A percentile compares a stretch with the other conserved stretches of the same genome.
Evolutionary conservation across 805 yeast species (phyloP).

Genomic region (Candida ficus): DNA sequence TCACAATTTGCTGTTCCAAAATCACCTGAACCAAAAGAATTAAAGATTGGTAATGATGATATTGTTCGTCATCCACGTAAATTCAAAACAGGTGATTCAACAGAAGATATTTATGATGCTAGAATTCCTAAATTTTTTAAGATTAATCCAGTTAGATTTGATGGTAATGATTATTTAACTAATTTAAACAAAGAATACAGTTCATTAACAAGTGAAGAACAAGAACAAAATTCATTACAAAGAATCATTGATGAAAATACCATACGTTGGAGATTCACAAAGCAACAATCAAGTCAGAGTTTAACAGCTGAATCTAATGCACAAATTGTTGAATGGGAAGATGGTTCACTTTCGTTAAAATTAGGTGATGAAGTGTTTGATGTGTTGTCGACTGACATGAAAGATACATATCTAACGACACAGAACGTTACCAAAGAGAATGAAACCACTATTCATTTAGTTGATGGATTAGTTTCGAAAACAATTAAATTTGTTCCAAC

Average conservation of each 20-base stretch:
- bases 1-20: slow-evolving; percentile 9
- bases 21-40: slow-evolving; percentile 12
- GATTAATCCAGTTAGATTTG: slow-evolving; percentile 84
- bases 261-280: slow-evolving; percentile 89
- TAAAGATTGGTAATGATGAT: slow-evolving; percentile 43
- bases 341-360: slow-evolving; percentile 81
- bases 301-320: slow-evolving; percentile 85
- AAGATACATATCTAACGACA: slow-evolving; percentile 66
- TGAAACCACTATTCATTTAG: slow-evolving; percentile 11
- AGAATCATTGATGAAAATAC: slow-evolving; percentile 76
- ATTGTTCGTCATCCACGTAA: slow-evolving; percentile 34
- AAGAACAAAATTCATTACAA: slow-evolving; percentile 53
- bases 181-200: slow-evolving; percentile 39
- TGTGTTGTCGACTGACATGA: slow-evolving; percentile 55
- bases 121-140: slow-evolving; percentile 80
- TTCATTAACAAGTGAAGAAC: slow-evolving; percentile 37
- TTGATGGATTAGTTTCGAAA: slow-evolving; percentile 60
- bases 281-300: slow-evolving; percentile 39
- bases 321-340: slow-evolving; percentile 89
- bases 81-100: slow-evolving; percentile 30
- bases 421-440: slow-evolving; percentile 27
- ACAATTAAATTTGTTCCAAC: slow-evolving; percentile 80
- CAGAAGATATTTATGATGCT: slow-evolving; percentile 38
- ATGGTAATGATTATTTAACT: slow-evolving; percentile 60
- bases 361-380: slow-evolving; percentile 87